These are phyloP conservation scores for Neofusicoccum sp. DNA, from an alignment of 2,329 filamentous ascomycete genomes.

Conservation along the genomic window DNA sequence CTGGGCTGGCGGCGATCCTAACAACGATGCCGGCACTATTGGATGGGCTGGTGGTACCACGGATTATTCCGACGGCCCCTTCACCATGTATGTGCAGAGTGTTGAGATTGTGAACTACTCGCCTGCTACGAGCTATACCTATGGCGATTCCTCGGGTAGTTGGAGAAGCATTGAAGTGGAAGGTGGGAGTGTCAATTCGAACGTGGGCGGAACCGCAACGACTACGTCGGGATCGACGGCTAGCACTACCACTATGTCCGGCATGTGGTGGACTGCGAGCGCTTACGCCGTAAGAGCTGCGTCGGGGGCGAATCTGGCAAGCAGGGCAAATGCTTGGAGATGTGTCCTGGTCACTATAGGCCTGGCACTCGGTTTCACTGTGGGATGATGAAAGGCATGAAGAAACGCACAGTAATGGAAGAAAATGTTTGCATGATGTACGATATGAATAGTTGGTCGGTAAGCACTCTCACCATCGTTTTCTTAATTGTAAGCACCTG, in stretches of 20 bases:
- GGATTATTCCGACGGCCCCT: slow-evolving; percentile 44
- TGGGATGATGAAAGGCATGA: background rate
- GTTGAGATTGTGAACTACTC: slow-evolving; percentile 50
- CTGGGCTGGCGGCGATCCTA: slow-evolving; percentile 45
- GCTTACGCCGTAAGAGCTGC: slow-evolving; percentile 1
- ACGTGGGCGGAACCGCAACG: slow-evolving; percentile 15
- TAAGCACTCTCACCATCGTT: too few species aligned
- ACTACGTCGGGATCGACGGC: background rate
- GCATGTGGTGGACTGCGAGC: slow-evolving; percentile 22
- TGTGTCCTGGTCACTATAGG: background rate
- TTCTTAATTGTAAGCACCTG: too few species aligned
- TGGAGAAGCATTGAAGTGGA: slow-evolving; percentile 46
- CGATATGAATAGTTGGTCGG: background rate
- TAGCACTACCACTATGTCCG: background rate
- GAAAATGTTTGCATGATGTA: background rate
- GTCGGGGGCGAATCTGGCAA: background rate
- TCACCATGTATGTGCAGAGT: slow-evolving; percentile 49
- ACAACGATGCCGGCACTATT: slow-evolving; percentile 55
- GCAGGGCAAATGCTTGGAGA: background rate
- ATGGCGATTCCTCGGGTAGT: slow-evolving; percentile 44
- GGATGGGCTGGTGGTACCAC: slow-evolving; percentile 63
- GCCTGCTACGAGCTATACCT: slow-evolving; percentile 48
- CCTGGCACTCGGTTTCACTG: background rate
- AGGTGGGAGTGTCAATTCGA: slow-evolving; percentile 22
- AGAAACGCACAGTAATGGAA: background rate